phyloP scores from a whole-genome alignment of 2,329 filamentous ascomycete species.

The Colletotrichum sublineola region DNA sequence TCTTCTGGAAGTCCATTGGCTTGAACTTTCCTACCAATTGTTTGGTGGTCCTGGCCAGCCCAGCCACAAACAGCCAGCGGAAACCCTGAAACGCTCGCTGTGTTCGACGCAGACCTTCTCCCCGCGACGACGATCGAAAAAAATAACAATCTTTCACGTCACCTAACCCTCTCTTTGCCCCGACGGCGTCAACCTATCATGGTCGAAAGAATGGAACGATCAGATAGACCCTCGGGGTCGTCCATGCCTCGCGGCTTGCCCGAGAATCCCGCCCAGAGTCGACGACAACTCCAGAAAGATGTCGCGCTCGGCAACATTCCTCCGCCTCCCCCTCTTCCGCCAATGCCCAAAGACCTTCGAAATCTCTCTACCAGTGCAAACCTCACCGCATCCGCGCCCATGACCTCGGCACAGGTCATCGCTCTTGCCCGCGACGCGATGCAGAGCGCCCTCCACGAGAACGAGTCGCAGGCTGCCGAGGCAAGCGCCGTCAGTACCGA shows the following conservation, averaged over 20 bases:
- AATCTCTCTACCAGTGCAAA: constrained; percentile 61
- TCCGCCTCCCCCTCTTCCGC: constrained; percentile 58
- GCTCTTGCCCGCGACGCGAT: constrained; percentile 76
- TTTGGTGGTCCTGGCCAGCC: constrained; percentile 38
- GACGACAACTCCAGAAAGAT: constrained; percentile 55
- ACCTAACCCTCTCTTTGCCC: constrained; percentile 8
- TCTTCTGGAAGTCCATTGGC: constrained; percentile 40
- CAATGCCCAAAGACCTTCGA: constrained; percentile 61
- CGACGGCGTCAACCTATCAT: constrained; percentile 32
- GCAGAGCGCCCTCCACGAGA: constrained; percentile 75
- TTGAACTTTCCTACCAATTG: constrained; percentile 35
- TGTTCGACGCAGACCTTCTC: constrained; percentile 30
- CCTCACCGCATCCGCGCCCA: constrained; percentile 63
- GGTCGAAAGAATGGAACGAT: constrained; percentile 42
- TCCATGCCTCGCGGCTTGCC: constrained; percentile 54
- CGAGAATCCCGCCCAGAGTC: constrained; percentile 56
- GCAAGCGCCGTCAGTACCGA: constrained; percentile 71
- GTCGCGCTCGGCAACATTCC: constrained; percentile 56
- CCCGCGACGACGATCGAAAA: constrained; percentile 22
- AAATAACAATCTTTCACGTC: not conserved
- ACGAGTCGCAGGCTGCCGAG: constrained; percentile 72
- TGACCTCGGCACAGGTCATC: constrained; percentile 75
- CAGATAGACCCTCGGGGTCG: constrained; percentile 46
- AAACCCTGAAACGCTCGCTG: constrained; percentile 42
- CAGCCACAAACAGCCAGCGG: constrained; percentile 25